Conservation (phyloP, 495 filamentous ascomycete genomes). For the Glonium stellatum region DNA sequence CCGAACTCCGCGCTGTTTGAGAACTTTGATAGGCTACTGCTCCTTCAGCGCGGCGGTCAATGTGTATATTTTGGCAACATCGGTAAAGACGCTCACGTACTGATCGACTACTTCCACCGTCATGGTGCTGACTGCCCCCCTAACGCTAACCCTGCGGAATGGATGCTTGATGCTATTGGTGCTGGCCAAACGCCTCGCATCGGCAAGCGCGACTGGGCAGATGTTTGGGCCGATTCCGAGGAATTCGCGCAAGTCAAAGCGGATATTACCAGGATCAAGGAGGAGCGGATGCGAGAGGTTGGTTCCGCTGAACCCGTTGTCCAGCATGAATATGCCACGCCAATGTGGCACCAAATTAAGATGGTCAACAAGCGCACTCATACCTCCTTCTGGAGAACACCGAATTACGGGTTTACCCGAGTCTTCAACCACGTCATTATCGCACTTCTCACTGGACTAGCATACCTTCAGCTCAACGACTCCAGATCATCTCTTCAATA, state of each 20-base stretch:
- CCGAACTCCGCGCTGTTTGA: conserved; percentile 81
- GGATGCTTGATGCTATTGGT: conserved; percentile 82
- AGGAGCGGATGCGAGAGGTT: conserved; percentile 44
- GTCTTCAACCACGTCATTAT: conserved; percentile 71
- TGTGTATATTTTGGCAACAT: conserved; percentile 65
- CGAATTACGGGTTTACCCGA: conserved; percentile 71
- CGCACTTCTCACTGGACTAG: conserved; percentile 65
- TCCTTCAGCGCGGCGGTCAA: conserved; percentile 58
- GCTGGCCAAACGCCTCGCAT: conserved; percentile 67
- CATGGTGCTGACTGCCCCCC: conserved; percentile 49
- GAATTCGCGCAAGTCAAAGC: conserved; percentile 63
- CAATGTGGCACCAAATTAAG: conserved; percentile 62
- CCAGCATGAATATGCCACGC: conserved; percentile 68
- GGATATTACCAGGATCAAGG: conserved; percentile 61
- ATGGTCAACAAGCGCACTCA: conserved; percentile 58
- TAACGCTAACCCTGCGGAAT: conserved; percentile 74
- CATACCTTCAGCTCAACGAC: conserved; percentile 62
- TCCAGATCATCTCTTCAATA: conserved; percentile 65
- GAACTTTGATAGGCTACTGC: conserved; percentile 62
- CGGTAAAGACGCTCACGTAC: conserved; percentile 48
- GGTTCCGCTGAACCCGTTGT: conserved; percentile 30
- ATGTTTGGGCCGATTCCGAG: conserved; percentile 65
- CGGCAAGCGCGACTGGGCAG: conserved; percentile 71
- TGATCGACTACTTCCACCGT: conserved; percentile 38
- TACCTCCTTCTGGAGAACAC: conserved; percentile 64